phyloP scores from a whole-genome alignment of 208 protist genomes.

The Leishmania turanica region DNA sequence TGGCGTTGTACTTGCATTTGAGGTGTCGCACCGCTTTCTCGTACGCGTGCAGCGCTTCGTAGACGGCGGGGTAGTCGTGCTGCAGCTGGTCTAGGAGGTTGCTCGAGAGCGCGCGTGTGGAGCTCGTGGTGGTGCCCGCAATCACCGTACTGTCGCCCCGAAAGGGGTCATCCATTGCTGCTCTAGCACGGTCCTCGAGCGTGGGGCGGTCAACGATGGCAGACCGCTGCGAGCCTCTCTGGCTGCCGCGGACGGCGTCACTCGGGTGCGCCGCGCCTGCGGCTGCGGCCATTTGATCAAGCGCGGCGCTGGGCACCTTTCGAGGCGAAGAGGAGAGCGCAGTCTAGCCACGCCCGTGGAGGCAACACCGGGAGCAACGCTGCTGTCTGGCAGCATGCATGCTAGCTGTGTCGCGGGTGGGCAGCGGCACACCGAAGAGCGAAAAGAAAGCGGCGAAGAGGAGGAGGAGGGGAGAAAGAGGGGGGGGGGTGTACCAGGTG shows the following conservation, averaged over 20 bases:
- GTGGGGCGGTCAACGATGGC: not conserved
- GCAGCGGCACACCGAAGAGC: not conserved
- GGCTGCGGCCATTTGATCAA: not conserved
- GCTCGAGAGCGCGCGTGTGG: constrained; percentile 5
- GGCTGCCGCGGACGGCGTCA: not conserved
- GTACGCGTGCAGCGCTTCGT: constrained; percentile 25
- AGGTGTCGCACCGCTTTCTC: constrained; percentile 53
- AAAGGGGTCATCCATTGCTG: not conserved
- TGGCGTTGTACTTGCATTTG: constrained; percentile 50
- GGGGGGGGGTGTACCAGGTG: not conserved
- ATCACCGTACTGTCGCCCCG: not conserved
- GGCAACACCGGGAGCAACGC: not conserved
- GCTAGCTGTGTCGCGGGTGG: too few species aligned
- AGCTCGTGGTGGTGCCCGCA: not conserved
- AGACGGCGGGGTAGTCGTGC: constrained; percentile 30
- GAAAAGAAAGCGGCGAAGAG: not conserved
- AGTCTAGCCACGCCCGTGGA: not conserved
- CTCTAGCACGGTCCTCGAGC: not conserved
- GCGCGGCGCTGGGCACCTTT: not conserved
- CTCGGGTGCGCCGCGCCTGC: not conserved
- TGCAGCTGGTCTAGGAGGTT: constrained; percentile 18
- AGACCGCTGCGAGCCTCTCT: not conserved
- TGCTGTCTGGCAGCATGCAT: not conserved
- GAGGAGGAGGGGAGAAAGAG: not conserved
- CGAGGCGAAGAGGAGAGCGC: not conserved